Conservation (phyloP, 1,284 basidiomycete species). For the Entoloma clypeatum region DNA sequence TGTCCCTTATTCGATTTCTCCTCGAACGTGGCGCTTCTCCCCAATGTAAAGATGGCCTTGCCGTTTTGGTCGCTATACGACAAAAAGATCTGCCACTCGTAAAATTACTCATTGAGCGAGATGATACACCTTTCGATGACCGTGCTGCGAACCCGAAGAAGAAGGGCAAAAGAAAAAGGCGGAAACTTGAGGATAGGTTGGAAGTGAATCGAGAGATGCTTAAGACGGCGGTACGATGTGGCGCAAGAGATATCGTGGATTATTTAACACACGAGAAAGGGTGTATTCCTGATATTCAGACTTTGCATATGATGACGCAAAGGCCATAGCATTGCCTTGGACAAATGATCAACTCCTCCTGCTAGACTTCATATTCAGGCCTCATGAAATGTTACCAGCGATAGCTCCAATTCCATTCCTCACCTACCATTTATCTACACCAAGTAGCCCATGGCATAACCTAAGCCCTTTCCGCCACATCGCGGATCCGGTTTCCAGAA, state of each 20-base stretch:
- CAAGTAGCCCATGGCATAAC: conserved; percentile 40
- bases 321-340: background rate
- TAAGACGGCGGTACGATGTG: conserved; percentile 55
- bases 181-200: conserved; percentile 58
- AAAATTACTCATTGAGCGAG: conserved; percentile 68
- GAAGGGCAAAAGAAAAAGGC: conserved; percentile 39
- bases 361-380: background rate
- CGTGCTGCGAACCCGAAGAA: conserved; percentile 14
- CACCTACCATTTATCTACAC: no score
- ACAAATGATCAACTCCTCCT: no score
- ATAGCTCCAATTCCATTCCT: no score
- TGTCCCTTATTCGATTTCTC: conserved; percentile 64
- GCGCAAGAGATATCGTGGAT: conserved; percentile 65
- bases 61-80: conserved; percentile 73
- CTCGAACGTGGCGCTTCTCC: conserved; percentile 74
- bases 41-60: conserved; percentile 49
- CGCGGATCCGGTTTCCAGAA: conserved; percentile 36
- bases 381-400: no score
- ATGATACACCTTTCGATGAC: conserved; percentile 19
- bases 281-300: conserved; percentile 67
- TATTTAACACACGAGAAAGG: conserved; percentile 78
- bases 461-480: conserved; percentile 33
- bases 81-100: conserved; percentile 66
- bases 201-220: conserved; percentile 56
- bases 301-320: conserved; percentile 45